Evolutionary conservation across 352 stramenopile species (phyloP).

Genomic region (Thraustotheca clavata): DNA sequence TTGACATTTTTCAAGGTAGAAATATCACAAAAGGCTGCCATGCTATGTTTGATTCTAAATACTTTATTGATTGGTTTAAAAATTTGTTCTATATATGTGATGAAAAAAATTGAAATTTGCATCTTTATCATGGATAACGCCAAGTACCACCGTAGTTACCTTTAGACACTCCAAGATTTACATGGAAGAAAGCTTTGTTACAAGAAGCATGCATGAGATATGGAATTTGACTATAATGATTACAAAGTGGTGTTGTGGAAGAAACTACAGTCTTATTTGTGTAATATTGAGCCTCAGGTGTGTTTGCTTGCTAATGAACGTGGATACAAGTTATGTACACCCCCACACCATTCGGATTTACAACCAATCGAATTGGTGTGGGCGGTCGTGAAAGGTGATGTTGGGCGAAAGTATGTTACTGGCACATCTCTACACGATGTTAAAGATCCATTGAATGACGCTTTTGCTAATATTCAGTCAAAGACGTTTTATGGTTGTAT

Average conservation of each 20-base stretch:
- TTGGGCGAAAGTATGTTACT: not conserved
- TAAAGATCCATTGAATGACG: slow-evolving; percentile 11
- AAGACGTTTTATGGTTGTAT: no score
- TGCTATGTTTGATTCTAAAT: slow-evolving; percentile 6
- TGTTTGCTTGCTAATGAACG: not conserved
- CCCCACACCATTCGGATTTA: slow-evolving; percentile 18
- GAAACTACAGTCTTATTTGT: not conserved
- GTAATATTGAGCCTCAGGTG: slow-evolving; percentile 1
- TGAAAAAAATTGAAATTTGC: not conserved
- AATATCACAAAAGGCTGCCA: slow-evolving; percentile 10
- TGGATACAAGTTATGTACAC: slow-evolving; percentile 16
- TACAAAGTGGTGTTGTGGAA: not conserved
- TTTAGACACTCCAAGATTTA: slow-evolving; percentile 1
- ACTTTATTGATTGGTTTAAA: slow-evolving; percentile 18
- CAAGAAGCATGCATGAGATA: not conserved
- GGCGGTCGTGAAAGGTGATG: slow-evolving; percentile 16
- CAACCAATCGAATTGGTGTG: slow-evolving; percentile 22
- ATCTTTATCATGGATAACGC: slow-evolving; percentile 21
- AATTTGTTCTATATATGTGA: not conserved
- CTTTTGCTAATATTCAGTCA: no score
- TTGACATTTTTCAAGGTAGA: slow-evolving; percentile 2
- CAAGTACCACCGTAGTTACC: not conserved
- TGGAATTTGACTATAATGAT: not conserved
- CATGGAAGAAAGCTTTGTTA: not conserved
- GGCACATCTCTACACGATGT: slow-evolving; percentile 13